A percentile compares a stretch with the other conserved stretches of the same genome.
phyloP scores from a whole-genome alignment of 1,284 basidiomycete species.

The Apiotrichum akiyoshidainum region DNA sequence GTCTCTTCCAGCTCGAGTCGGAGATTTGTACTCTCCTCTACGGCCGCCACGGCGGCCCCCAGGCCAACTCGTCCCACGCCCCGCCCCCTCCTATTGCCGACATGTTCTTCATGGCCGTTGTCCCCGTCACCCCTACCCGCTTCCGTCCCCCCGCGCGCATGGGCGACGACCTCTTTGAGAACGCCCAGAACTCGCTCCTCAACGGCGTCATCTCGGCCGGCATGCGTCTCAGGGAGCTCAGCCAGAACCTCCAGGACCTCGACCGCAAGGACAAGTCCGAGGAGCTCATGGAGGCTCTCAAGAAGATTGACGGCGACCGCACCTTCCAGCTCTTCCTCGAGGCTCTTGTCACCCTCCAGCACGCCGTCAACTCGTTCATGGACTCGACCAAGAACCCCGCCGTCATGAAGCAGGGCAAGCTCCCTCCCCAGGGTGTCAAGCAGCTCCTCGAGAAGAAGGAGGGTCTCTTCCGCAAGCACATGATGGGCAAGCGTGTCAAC shows the following conservation, averaged over 20 bases:
- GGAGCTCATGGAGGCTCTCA: slow-evolving; percentile 14
- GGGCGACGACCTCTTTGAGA: slow-evolving; percentile 91
- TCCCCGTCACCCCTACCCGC: slow-evolving; percentile 88
- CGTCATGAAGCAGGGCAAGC: slow-evolving; percentile 76
- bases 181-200: slow-evolving; percentile 94
- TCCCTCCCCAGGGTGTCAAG: slow-evolving; percentile 94
- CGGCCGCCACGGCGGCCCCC: slow-evolving; percentile 83
- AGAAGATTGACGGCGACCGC: slow-evolving; percentile 46
- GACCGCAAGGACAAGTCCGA: slow-evolving; percentile 14
- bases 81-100: slow-evolving; percentile 59
- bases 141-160: slow-evolving; percentile 92
- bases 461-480: slow-evolving; percentile 95
- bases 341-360: slow-evolving; percentile 81
- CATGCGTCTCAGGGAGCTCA: slow-evolving; percentile 75
- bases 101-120: slow-evolving; percentile 94
- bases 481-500: slow-evolving; percentile 99
- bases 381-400: slow-evolving; percentile 95
- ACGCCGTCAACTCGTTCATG: slow-evolving; percentile 95
- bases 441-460: slow-evolving; percentile 99
- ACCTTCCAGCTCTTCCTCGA: slow-evolving; percentile 73
- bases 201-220: slow-evolving; percentile 77
- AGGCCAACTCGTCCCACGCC: slow-evolving; percentile 17
- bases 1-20: slow-evolving; percentile 79
- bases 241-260: slow-evolving; percentile 49
- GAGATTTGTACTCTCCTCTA: slow-evolving; percentile 82